Base-by-base conservation (phyloP, 2,329 filamentous ascomycete species). In the Zasmidium angulare region DNA sequence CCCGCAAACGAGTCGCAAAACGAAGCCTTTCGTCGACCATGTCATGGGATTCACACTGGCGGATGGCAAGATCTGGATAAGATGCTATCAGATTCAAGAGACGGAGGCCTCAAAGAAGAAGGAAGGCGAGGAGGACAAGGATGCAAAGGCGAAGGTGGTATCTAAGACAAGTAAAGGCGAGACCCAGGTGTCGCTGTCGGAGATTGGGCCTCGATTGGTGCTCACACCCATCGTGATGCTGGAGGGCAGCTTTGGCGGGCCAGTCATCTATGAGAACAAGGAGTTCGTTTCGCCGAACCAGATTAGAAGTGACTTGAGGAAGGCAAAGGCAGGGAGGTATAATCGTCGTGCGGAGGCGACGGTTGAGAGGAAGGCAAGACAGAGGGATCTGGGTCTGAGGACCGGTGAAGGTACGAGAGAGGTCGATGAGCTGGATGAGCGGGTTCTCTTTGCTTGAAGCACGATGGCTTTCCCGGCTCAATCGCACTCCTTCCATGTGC, bases 181-280 rank as follows among this genome's bases (percentile, higher is more conserved):
- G 61, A 91, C 89, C 4, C 89, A 96, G 66, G 81, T 98, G 63
- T 89, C 84, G 60, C 82, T 99, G 22, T 86, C 97, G 1, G 95
- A 99, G 77, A 96, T 99, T 63, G 95, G 95, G 0, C 95, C 95
- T 0, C 85, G 95, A 49, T 93, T 97, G 68, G 92, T 97, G 26
- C 81, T 97, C 53, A 97, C 92, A 23, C 93, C 95, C 0, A 97
- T 97, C 66, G 87, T 98, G 58, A 96, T 98, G 66, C 87, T 96
- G 68, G 95, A 99, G 75, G 92, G 91, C 47, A 93, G 90, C 62
- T 98, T 99, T 69, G 93, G 93, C 55, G 95, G 95, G 0, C 93
- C 95, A 2, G 91, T 98, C 65, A 96, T 99, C 72, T 99, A 96
- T 78, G 91, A 98, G 81, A 98, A 98, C 81, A 95, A 91, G 82